Conservation (phyloP, 1,139 yeast species). For the Hyphopichia burtonii region DNA sequence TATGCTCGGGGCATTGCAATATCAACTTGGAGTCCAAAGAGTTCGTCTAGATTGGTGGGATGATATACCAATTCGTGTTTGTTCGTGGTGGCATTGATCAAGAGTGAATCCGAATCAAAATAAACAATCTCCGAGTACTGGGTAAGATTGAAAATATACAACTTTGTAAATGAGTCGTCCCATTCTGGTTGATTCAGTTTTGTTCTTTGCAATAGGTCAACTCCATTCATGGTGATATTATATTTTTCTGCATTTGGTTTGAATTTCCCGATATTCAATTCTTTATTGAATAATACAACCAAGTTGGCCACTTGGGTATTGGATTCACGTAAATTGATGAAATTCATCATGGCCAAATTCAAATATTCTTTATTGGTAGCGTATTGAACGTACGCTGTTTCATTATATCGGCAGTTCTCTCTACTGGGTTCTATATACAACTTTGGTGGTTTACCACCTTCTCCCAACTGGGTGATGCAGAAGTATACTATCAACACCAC, state of each 20-base stretch:
- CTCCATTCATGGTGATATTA: conserved; percentile 21
- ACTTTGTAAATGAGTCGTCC: conserved; percentile 55
- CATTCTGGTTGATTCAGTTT: conserved; percentile 30
- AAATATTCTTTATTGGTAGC: conserved; percentile 35
- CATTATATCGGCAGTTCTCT: not conserved
- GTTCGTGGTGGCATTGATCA: conserved; percentile 14
- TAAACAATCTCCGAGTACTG: conserved; percentile 41
- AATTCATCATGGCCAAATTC: conserved; percentile 33
- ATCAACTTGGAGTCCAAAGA: conserved; percentile 28
- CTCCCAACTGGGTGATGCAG: not conserved
- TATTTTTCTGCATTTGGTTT: conserved; percentile 4
- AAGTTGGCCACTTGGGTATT: conserved; percentile 22
- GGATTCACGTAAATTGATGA: conserved; percentile 20
- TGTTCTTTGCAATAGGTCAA: conserved; percentile 13
- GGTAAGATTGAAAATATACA: conserved; percentile 49
- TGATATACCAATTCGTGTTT: conserved; percentile 8
- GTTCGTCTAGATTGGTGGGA: conserved; percentile 28
- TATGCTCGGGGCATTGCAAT: conserved; percentile 40
- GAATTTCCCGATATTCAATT: conserved; percentile 8
- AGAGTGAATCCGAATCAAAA: conserved; percentile 46
- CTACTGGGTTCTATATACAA: not conserved
- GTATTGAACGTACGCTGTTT: conserved; percentile 33
- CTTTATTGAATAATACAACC: conserved; percentile 24
- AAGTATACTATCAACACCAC: not conserved
- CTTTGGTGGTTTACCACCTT: not conserved